Evolutionary conservation across 1,284 basidiomycete genomes (phyloP), one percentile per base, ranked within the genome.

Genomic region (Trichosporon ovoides): DNA sequence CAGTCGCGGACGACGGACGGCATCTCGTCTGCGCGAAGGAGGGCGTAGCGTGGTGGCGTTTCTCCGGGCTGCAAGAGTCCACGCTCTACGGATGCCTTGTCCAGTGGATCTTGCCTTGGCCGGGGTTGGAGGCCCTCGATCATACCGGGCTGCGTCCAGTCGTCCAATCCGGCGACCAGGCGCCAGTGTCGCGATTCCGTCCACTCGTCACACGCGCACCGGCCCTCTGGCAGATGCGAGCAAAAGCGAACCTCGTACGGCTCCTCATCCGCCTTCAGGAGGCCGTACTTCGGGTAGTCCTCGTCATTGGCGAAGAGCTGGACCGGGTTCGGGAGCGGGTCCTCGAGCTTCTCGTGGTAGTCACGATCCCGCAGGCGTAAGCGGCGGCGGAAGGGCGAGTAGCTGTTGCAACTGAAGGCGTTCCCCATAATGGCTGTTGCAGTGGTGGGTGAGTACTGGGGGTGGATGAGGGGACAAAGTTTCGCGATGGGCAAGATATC

Each of bases 121-220:
- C 43, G 4, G 5, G 43, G 43, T 24, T 48, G 43, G 14, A 48
- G 43, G 10, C 18, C 43, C 7, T 48, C 43, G 16, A 48, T n/a
- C 2, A 24, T 48, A 9, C 43, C 43, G 7, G 43, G 43, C 43
- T 48, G 43, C 43, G 24, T 9, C 4, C 14, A 28, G 43, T 48
- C 43, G 43, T 48, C 43, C 14, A 48, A 22, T 2, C 43, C 43
- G 6, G 43, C 43, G 12, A 48, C 43, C 3, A 48, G 43, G 24
- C 43, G 43, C 43, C 43, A 48, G 43, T 48, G 43, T 12, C 43
- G 43, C 4, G 43, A 48, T 22, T 48, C 43, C 14, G 24, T 48
- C 43, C 43, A 48, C 43, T 48, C 43, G 28, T 48, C 43, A 16
- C 43, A 48, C 3, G 43, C 43, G 11, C 43, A 48, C 13, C 43